Conservation (phyloP, 768 basidiomycete genomes). For the Hygrocybe punicea region DNA sequence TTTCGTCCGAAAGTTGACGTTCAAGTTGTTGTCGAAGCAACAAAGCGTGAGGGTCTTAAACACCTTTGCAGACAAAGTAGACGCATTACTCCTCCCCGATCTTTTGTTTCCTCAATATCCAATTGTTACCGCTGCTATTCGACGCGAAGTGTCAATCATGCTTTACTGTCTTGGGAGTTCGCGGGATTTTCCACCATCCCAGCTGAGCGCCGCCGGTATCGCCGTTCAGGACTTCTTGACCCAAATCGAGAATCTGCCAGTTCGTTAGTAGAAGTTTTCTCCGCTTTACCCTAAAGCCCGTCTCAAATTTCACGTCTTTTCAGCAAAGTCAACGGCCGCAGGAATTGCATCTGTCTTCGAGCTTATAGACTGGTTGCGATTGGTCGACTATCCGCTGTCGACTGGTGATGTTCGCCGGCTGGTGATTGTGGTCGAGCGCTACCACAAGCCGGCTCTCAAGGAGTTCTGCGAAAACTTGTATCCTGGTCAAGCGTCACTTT, state of each 20-base stretch:
- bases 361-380: constrained; percentile 62
- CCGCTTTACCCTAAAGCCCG: not conserved
- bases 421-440: constrained; percentile 34
- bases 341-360: constrained; percentile 46
- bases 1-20: constrained; percentile 62
- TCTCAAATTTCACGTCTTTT: not conserved
- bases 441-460: constrained; percentile 42
- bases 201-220: constrained; percentile 7
- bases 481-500: constrained; percentile 43
- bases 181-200: constrained; percentile 1
- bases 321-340: constrained; percentile 38
- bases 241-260: constrained; percentile 39
- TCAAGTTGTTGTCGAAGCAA: constrained; percentile 55
- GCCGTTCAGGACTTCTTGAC: constrained; percentile 45
- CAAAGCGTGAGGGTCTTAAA: constrained; percentile 41
- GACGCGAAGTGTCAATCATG: constrained; percentile 45
- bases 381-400: constrained; percentile 37
- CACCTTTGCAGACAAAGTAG: constrained; percentile 35
- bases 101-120: constrained; percentile 35
- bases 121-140: constrained; percentile 38
- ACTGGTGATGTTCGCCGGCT: constrained; percentile 42
- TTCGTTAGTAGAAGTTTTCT: constrained; percentile 41
- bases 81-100: constrained; percentile 28
- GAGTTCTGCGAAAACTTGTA: constrained; percentile 44
- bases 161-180: constrained; percentile 31